Conservation (phyloP, 306 rosid species). For the Clitoria ternatea region DNA sequence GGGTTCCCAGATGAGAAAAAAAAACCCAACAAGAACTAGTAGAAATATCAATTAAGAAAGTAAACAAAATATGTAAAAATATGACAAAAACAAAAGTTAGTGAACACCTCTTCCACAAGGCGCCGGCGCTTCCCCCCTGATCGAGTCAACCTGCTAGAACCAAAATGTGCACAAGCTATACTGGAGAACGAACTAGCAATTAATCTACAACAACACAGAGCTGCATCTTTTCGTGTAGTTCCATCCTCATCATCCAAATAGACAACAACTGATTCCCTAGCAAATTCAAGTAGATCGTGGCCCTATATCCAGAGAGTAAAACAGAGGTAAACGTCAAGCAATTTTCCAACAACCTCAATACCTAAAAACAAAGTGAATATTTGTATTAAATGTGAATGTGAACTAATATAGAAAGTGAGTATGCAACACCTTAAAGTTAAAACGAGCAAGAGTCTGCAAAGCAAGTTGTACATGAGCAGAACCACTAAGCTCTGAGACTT, state of each 20-base stretch:
- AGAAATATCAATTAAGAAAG: background rate
- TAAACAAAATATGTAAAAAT: conserved; percentile 6
- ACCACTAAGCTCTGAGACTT: conserved; percentile 71
- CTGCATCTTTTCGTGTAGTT: conserved; percentile 90
- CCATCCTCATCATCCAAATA: conserved; percentile 98
- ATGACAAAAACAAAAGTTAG: background rate
- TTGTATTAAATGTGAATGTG: background rate
- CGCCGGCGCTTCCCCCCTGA: conserved; percentile 81
- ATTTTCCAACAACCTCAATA: conserved; percentile 9
- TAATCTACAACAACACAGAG: conserved; percentile 92
- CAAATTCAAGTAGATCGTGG: conserved; percentile 94
- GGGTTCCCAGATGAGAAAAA: background rate
- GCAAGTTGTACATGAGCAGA: conserved; percentile 85
- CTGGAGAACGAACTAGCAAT: conserved; percentile 78
- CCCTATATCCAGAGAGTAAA: conserved; percentile 57
- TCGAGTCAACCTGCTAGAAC: conserved; percentile 65
- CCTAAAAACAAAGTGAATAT: background rate
- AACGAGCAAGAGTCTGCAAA: conserved; percentile 89
- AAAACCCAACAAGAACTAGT: background rate
- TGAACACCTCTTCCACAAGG: conserved; percentile 76
- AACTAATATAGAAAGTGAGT: conserved; percentile 16
- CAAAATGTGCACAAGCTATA: conserved; percentile 54
- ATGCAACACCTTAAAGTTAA: conserved; percentile 81
- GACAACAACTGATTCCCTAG: conserved; percentile 83
- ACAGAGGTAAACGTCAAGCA: conserved; percentile 5